Evolutionary conservation across 2,329 filamentous ascomycete genomes (phyloP), one percentile per base, ranked within the genome.

Genomic region (Alternaria sp.): DNA sequence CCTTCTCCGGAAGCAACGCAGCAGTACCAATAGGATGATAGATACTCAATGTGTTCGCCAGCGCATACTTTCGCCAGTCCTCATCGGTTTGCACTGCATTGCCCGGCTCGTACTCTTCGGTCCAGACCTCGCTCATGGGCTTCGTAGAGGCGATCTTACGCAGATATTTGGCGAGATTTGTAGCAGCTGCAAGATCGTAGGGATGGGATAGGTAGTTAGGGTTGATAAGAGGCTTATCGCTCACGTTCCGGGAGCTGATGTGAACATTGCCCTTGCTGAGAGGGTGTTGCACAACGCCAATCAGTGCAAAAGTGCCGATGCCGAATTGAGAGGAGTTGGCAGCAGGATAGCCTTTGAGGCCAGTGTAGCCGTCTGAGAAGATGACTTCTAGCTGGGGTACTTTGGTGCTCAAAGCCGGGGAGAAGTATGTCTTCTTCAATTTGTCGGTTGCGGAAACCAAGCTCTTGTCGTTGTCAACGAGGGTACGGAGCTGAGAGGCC

Each of bases 291-390:
- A 80, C 65, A 3, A 70, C 70, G n/a, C 72, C 73, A 30, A 79
- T 77, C 1, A 80, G 60, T n/a, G 74, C 68, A 49, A 76, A 72
- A 46, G 72, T 78, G n/a, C 60, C 58, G n/a, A 67, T 69, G 18
- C 73, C 72, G 38, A 69, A 72, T 7, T 69, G 60, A 1, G 69
- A 59, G 1, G 65, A 78, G 49, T 64, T 79, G 14, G 54, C 60
- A 3, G 64, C 62, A 1, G 72, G 72, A 44, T 75, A 74, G 36
- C 79, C 77, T 63, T 78, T 78, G 43, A 74, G 62, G 16, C 82
- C 82, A 1, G 80, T 81, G 67, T 82, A 83, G 3, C 80, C 80
- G 60, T 83, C 81, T 1, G 79, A 80, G 65, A 84, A 81, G 58
- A 83, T 80, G 36, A 82, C 62, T 65, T 83, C 81, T 1, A 81